Conservation (phyloP, 1,284 basidiomycete species). For the Ganoderma boninense region DNA sequence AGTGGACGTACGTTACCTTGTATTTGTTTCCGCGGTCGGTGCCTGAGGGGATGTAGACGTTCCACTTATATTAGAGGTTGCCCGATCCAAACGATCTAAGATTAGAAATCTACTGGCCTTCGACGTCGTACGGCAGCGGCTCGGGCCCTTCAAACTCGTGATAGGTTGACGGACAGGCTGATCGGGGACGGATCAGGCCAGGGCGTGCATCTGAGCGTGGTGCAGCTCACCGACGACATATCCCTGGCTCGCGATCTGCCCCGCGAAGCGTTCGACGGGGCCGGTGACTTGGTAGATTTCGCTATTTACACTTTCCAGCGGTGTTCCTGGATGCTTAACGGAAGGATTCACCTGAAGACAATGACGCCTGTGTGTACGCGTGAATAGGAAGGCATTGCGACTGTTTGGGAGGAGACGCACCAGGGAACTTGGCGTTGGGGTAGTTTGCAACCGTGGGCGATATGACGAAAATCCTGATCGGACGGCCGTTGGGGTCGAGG, state of each 20-base stretch:
- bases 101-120: conserved; percentile 58
- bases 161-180: conserved; percentile 84
- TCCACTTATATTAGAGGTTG: neutral
- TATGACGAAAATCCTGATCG: conserved; percentile 83
- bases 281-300: conserved; percentile 91
- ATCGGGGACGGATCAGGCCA: conserved; percentile 9
- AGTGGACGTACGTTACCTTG: conserved; percentile 61
- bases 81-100: neutral
- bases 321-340: neutral
- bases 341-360: conserved; percentile 67
- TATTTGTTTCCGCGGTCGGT: conserved; percentile 91
- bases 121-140: conserved; percentile 84
- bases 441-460: conserved; percentile 75
- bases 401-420: conserved; percentile 42
- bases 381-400: conserved; percentile 20
- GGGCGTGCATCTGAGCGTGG: conserved; percentile 2
- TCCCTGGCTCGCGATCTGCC: conserved; percentile 92
- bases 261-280: conserved; percentile 88
- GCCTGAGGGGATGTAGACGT: conserved; percentile 40
- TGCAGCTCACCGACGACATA: conserved; percentile 71
- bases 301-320: conserved; percentile 45
- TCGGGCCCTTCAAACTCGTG: conserved; percentile 93
- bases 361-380: conserved; percentile 67
- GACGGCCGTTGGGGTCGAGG: conserved; percentile 66
- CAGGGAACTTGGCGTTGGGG: conserved; percentile 86